Evolutionary conservation across 2,329 filamentous ascomycete genomes (phyloP), one percentile per base, ranked within the genome.

Genomic region (Fusarium hainanense): DNA sequence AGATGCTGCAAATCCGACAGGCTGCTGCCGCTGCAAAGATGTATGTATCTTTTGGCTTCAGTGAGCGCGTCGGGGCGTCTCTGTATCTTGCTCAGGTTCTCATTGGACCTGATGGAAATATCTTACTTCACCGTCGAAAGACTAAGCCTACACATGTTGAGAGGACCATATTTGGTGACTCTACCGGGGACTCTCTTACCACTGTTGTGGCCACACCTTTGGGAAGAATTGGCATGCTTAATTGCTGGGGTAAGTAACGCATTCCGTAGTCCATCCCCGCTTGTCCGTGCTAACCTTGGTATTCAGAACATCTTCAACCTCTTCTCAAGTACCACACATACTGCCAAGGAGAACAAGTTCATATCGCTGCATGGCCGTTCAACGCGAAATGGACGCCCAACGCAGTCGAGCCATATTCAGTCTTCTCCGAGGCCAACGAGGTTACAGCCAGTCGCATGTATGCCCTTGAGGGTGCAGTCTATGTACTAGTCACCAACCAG

Each of bases 61-160:
- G 80, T 2, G 83, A 85, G 4, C 74, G 74, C 6, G 63, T 78
- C 40, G 78, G 76, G 21, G 62, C 63, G 4, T 64, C 51, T 2
- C 11, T 84, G 3, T 85, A 84, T 74, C 82, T 85, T 37, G 73
- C 82, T 0, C 83, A 85, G 59, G 77, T 77, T 3, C 76, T 85
- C 13, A 82, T 85, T 54, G 77, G 74, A 6, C 64, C 76, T 0
- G 72, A 80, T 28, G 83, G 84, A 3, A 73, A 80, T 20, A 43
- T 85, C 11, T 60, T 77, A 6, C 69, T 77, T 3, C 75, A 80
- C 43, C 80, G 83, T 4, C 79, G 83, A 8, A 87, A 87, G 76
- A 77, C 85, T 65, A 87, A 87, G 70, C 80, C 84, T 0, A 87
- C 84, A 0, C 83, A 86, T 54, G 81, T 86, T 77, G 85, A 87